phyloP scores from a whole-genome alignment of 805 yeast genomes.

The Yarrowia deformans region DNA sequence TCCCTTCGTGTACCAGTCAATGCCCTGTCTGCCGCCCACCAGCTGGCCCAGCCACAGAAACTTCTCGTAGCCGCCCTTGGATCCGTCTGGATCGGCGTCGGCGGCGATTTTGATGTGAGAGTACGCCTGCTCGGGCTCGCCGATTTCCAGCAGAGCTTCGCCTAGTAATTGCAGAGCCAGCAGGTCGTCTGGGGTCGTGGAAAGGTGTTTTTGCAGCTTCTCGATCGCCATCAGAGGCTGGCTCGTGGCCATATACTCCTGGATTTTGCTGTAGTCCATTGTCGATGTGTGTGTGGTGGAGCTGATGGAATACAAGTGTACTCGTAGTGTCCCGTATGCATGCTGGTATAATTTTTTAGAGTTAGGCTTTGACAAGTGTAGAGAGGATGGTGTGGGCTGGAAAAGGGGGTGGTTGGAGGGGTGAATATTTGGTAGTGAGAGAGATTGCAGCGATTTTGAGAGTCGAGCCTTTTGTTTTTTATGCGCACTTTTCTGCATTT shows the following conservation, averaged over 20 bases:
- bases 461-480: too few species aligned
- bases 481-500: too few species aligned
- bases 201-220: constrained; percentile 50
- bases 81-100: constrained; percentile 71
- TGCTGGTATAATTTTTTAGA: constrained; percentile 19
- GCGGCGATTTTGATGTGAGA: constrained; percentile 66
- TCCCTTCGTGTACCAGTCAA: constrained; percentile 68
- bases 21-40: constrained; percentile 80
- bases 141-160: constrained; percentile 79
- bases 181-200: constrained; percentile 42
- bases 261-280: constrained; percentile 49
- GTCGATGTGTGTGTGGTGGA: constrained; percentile 25
- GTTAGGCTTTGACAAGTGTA: neutral
- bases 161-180: constrained; percentile 57
- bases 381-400: neutral
- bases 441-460: neutral
- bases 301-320: neutral
- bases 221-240: constrained; percentile 64
- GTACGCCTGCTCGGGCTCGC: constrained; percentile 81
- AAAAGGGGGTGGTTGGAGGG: neutral
- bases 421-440: neutral
- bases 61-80: constrained; percentile 70
- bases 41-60: constrained; percentile 91
- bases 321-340: constrained; percentile 5
- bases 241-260: constrained; percentile 56